Evolutionary conservation across 2,329 filamentous ascomycete genomes (phyloP).

Genomic region (Ceratocystis alfenasii): DNA sequence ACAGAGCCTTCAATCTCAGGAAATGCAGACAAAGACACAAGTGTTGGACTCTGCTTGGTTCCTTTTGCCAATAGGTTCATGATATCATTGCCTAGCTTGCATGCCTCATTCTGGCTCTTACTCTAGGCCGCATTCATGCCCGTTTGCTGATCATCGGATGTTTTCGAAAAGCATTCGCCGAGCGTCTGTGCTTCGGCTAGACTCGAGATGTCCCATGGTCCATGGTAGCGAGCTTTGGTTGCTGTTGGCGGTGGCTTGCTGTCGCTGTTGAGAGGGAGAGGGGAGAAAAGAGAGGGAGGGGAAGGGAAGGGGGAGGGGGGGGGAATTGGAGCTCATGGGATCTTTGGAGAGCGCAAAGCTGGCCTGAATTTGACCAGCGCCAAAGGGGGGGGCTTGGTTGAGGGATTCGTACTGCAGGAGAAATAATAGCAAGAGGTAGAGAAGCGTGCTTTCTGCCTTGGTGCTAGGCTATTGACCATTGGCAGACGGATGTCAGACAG

Average conservation of each 20-base stretch:
- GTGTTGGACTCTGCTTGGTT: neutral
- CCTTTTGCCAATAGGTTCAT: neutral
- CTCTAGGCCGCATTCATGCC: neutral
- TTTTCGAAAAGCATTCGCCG: neutral
- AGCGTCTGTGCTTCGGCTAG: neutral
- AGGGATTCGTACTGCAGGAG: neutral
- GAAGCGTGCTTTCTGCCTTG: neutral
- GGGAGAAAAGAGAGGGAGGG: neutral
- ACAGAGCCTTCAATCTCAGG: neutral
- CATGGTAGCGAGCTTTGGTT: neutral
- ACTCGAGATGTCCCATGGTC: neutral
- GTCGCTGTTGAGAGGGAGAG: neutral
- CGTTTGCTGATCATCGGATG: conserved; percentile 3
- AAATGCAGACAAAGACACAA: neutral
- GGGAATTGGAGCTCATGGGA: neutral
- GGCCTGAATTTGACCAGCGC: neutral
- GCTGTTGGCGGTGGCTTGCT: neutral
- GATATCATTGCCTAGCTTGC: neutral
- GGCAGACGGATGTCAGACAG: neutral
- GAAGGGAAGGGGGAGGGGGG: neutral
- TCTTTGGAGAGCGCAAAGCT: neutral
- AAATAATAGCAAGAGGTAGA: neutral
- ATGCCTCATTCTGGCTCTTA: neutral
- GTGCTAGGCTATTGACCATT: neutral
- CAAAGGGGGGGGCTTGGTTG: neutral